Evolutionary conservation across 352 stramenopile genomes (phyloP), one percentile per base, ranked within the genome.

Genomic region (Globisporangium middletonii): DNA sequence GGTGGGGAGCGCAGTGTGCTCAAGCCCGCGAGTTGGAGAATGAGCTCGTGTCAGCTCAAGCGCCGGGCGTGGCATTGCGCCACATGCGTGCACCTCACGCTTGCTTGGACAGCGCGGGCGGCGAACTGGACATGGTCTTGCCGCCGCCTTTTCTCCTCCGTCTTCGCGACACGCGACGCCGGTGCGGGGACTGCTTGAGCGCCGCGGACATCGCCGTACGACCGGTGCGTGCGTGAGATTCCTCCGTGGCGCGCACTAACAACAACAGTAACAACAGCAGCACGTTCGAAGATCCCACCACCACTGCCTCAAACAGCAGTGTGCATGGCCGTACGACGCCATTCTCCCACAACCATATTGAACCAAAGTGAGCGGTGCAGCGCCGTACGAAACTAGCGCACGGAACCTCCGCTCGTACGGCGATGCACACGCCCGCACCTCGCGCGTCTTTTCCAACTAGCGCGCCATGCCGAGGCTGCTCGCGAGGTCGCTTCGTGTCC

Each of bases 371-470:
- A 51, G 28, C 6, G 8, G 46, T 51, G 18, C 46, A 51, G 46
- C 46, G 26, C 46, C 46, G 46, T 51, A 51, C 46, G 46, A 51
- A 51, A 51, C 46, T 18, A 33, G 44, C 2, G 26, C 35, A 46
- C n/a, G 42, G 42, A 46, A 46, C 4, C 28, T 8, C 18, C 46
- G 46, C 23, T 51, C 46, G 46, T 51, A 51, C 46, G 46, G 46
- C 46, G 19, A 23, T 51, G 46, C 46, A 51, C 46, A 16, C 42
- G 16, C 15, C 12, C 42, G 19, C 42, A 46, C n/a, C 42, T 7
- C 42, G n/a, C 13, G 9, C 35, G 8, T 41, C 4, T 41, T 13
- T 41, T 13, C 35, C 13, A 13, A 15, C 35, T 23, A 23, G 23
- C 23, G 23, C 23, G 23, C 23, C 23, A 23, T 23, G 23, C 23